Conservation (phyloP, 2,329 filamentous ascomycete genomes). For the Fusarium marasasianum region DNA sequence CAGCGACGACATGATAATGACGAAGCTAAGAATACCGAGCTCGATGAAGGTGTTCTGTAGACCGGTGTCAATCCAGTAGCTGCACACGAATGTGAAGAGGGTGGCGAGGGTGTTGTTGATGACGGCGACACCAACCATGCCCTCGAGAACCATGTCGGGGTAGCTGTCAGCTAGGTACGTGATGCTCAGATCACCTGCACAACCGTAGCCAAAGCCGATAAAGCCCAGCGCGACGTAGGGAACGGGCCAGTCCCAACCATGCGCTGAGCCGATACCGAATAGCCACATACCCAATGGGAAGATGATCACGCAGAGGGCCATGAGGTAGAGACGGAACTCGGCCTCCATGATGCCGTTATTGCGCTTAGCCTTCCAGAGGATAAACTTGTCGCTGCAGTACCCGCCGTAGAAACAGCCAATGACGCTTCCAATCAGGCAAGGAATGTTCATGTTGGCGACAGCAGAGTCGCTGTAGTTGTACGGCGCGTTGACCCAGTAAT, state of each 20-base stretch:
- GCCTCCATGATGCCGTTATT: slow-evolving; percentile 65
- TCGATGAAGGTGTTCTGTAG: slow-evolving; percentile 60
- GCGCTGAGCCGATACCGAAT: slow-evolving; percentile 61
- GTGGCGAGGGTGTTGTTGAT: slow-evolving; percentile 66
- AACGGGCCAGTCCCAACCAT: slow-evolving; percentile 62
- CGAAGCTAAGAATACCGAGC: slow-evolving; percentile 60
- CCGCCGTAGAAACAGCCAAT: slow-evolving; percentile 67
- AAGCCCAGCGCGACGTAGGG: slow-evolving; percentile 66
- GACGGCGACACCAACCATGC: slow-evolving; percentile 66
- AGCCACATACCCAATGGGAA: slow-evolving; percentile 62
- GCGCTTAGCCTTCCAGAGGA: slow-evolving; percentile 63
- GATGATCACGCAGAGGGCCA: slow-evolving; percentile 59
- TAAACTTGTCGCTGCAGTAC: slow-evolving; percentile 64
- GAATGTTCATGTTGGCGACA: slow-evolving; percentile 67
- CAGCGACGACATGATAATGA: slow-evolving; percentile 59
- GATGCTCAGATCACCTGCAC: slow-evolving; percentile 64
- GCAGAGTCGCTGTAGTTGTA: slow-evolving; percentile 64
- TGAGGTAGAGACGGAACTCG: slow-evolving; percentile 62
- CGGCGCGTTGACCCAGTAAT: slow-evolving; percentile 62
- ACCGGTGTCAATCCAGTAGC: slow-evolving; percentile 59
- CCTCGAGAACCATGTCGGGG: slow-evolving; percentile 65
- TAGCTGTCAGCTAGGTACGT: slow-evolving; percentile 66
- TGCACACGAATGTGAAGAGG: slow-evolving; percentile 62
- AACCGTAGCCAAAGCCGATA: slow-evolving; percentile 68
- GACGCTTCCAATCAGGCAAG: slow-evolving; percentile 62